Conservation (phyloP, 169 alveolate genomes). For the Plasmodium coatneyi region DNA sequence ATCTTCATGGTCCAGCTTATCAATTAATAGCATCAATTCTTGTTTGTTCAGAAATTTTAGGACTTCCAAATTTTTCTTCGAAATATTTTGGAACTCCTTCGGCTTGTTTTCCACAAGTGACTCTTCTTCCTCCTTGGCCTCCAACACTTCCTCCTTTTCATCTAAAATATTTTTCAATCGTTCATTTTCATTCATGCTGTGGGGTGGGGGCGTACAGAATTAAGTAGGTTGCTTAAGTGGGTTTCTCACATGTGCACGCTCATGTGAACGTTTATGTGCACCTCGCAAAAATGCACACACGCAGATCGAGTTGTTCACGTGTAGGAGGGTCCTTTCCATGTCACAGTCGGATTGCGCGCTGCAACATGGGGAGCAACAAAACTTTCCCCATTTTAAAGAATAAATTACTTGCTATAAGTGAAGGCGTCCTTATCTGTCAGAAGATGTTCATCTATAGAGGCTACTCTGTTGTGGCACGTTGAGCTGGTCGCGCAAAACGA, state of each 20-base stretch:
- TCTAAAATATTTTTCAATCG: slow-evolving; percentile 78
- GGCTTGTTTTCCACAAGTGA: slow-evolving; percentile 36
- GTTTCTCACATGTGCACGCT: neutral
- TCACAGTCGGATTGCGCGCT: neutral
- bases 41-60: slow-evolving; percentile 78
- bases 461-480: neutral
- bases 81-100: slow-evolving; percentile 72
- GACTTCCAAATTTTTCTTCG: slow-evolving; percentile 74
- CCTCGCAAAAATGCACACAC: neutral
- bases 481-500: neutral
- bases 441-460: slow-evolving; percentile 8
- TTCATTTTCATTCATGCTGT: slow-evolving; percentile 71
- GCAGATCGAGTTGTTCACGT: neutral
- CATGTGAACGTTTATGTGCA: neutral
- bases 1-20: slow-evolving; percentile 76
- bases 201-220: neutral
- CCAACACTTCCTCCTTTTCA: slow-evolving; percentile 57
- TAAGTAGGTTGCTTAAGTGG: neutral
- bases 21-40: slow-evolving; percentile 77
- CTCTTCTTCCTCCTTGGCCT: slow-evolving; percentile 51
- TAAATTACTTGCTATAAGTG: slow-evolving; percentile 39
- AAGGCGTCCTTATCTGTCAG: neutral
- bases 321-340: neutral
- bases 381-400: neutral
- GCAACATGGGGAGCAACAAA: neutral